Conservation (phyloP, 768 basidiomycete genomes). For the Gelatoporia subvermispora region DNA sequence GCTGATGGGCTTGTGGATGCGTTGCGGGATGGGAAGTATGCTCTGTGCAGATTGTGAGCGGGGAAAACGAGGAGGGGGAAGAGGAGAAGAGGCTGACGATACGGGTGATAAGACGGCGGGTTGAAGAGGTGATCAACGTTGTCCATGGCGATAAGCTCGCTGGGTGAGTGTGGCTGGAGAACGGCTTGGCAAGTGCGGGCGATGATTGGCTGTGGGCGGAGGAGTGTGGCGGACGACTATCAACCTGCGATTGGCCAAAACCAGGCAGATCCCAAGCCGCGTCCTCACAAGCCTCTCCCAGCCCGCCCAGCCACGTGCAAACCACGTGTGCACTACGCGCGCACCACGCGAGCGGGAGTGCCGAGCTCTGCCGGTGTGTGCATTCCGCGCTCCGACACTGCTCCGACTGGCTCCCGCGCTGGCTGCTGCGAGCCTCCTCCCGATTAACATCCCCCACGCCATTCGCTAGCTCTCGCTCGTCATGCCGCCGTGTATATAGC, state of each 20-base stretch:
- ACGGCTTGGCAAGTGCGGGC: neutral
- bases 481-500: too few species aligned
- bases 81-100: constrained; percentile 27
- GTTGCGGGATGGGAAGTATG: neutral
- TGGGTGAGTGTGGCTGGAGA: constrained; percentile 17
- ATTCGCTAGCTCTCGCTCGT: too few species aligned
- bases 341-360: too few species aligned
- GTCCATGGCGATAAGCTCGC: constrained; percentile 31
- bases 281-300: too few species aligned
- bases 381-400: too few species aligned
- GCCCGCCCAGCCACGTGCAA: too few species aligned
- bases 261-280: neutral
- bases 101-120: constrained; percentile 46
- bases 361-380: too few species aligned
- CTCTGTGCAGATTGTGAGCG: constrained; percentile 14
- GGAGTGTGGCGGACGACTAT: neutral
- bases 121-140: constrained; percentile 61
- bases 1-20: constrained; percentile 9
- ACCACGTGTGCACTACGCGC: too few species aligned
- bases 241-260: neutral
- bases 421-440: too few species aligned
- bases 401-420: too few species aligned
- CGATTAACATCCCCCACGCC: too few species aligned
- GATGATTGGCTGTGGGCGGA: constrained; percentile 5
- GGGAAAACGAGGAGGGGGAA: constrained; percentile 11